Evolutionary conservation across 495 filamentous ascomycete genomes (phyloP).

Genomic region (Pyronema domesticum): DNA sequence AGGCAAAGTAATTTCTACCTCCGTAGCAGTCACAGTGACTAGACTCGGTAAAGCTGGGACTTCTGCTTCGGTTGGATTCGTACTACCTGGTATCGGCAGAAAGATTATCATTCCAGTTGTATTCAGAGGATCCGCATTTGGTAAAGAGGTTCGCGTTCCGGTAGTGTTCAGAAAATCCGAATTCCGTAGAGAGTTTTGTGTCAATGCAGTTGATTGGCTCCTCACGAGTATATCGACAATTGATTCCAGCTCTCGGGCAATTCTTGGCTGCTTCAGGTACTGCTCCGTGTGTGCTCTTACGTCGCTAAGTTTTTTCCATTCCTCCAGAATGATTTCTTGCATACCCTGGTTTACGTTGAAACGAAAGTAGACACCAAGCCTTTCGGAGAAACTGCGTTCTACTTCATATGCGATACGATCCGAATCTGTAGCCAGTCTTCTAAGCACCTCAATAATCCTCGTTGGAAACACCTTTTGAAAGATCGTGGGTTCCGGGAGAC

Average conservation of each 20-base stretch:
- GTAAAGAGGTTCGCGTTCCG: too few species aligned
- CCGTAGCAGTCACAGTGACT: too few species aligned
- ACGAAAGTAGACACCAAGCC: conserved; percentile 5
- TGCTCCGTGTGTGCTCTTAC: background rate
- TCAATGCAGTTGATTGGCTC: too few species aligned
- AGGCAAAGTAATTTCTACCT: too few species aligned
- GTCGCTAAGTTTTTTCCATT: conserved; percentile 26
- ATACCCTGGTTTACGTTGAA: conserved; percentile 27
- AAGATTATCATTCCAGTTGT: too few species aligned
- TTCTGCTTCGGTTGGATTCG: too few species aligned
- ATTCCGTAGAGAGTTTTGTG: too few species aligned
- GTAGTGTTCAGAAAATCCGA: too few species aligned
- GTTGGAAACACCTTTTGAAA: conserved; percentile 2
- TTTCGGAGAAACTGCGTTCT: background rate
- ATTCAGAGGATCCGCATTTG: too few species aligned
- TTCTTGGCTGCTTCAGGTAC: conserved; percentile 1
- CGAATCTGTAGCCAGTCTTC: conserved; percentile 15
- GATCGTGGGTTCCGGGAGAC: conserved; percentile 5
- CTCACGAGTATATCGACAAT: too few species aligned
- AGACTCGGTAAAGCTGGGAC: too few species aligned
- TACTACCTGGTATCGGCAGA: too few species aligned
- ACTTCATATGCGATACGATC: conserved; percentile 5
- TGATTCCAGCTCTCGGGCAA: conserved; percentile 2
- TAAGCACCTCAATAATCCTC: conserved; percentile 13
- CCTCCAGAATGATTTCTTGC: conserved; percentile 29